Percentiles rank a stretch among this genome's conserved stretches.
phyloP scores from a whole-genome alignment of 345 rosid species.

The Hibiscus mutabilis region DNA sequence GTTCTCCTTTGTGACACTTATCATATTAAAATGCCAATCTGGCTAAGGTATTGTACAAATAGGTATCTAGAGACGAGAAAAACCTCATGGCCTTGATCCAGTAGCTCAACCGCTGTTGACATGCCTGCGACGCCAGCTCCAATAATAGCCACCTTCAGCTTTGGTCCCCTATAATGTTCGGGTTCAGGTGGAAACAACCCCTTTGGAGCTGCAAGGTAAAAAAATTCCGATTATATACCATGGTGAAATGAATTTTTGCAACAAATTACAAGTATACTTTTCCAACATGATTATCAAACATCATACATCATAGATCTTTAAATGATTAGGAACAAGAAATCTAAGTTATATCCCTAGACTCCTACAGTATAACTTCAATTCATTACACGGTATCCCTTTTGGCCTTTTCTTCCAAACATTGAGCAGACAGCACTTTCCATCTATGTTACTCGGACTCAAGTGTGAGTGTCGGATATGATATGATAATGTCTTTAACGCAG shows the following conservation, averaged over 20 bases:
- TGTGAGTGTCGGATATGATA: background rate
- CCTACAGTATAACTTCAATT: background rate
- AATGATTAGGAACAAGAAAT: background rate
- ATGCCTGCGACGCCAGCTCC: slow-evolving; percentile 99
- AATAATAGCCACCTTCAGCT: slow-evolving; percentile 92
- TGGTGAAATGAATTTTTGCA: background rate
- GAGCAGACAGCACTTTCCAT: background rate
- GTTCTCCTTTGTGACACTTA: background rate
- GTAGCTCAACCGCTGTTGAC: slow-evolving; percentile 95
- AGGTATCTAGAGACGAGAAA: too few species aligned
- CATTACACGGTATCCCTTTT: background rate
- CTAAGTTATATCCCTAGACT: background rate
- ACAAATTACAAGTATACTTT: background rate
- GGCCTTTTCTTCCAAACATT: background rate
- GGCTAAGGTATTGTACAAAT: too few species aligned
- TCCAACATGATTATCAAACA: background rate
- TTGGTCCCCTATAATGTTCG: slow-evolving; percentile 81
- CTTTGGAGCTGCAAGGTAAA: slow-evolving; percentile 73
- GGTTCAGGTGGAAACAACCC: slow-evolving; percentile 97
- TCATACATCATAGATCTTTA: background rate
- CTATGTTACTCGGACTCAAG: too few species aligned
- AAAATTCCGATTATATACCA: slow-evolving; percentile 8
- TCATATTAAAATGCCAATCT: background rate
- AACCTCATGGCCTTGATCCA: slow-evolving; percentile 99
- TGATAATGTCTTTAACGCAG: too few species aligned